Percentiles rank a stretch among this genome's conserved stretches.
These are phyloP conservation scores for Lojkania enalia DNA, from an alignment of 2,329 filamentous ascomycete genomes.

Conservation along the genomic window DNA sequence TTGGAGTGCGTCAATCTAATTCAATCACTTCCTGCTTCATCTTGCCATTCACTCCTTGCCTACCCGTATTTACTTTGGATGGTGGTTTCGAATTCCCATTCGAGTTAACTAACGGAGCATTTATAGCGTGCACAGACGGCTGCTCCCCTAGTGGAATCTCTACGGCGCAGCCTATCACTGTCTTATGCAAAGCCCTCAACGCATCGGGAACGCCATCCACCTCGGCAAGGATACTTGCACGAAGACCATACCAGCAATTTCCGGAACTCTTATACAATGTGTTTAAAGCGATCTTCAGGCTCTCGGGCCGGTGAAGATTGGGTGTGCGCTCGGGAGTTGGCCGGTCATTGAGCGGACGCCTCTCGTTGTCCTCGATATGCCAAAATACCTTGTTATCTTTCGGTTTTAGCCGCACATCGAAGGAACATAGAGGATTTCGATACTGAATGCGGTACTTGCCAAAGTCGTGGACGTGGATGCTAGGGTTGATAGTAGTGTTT, in stretches of 20 bases:
- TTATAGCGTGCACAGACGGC: too few species aligned
- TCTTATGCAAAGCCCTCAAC: conserved; percentile 43
- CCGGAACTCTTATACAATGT: conserved; percentile 36
- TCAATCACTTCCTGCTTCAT: too few species aligned
- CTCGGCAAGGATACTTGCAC: conserved; percentile 43
- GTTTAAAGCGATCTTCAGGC: conserved; percentile 36
- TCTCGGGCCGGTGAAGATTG: conserved; percentile 34
- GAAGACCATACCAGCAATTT: conserved; percentile 44
- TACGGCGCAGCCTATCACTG: conserved; percentile 41
- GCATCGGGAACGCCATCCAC: conserved; percentile 41
- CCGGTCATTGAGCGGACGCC: conserved; percentile 25
- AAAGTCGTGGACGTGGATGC: conserved; percentile 39
- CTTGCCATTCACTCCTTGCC: too few species aligned
- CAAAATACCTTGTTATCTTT: conserved; percentile 42
- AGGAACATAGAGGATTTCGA: conserved; percentile 44
- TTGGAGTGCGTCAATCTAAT: too few species aligned
- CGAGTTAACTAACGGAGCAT: too few species aligned
- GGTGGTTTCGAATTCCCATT: too few species aligned
- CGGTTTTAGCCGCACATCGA: conserved; percentile 41
- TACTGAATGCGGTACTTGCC: conserved; percentile 47
- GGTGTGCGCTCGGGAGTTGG: conserved; percentile 29
- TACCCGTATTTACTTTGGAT: too few species aligned
- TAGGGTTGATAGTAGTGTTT: conserved; percentile 30
- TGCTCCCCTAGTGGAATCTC: conserved; percentile 4
- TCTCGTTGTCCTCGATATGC: conserved; percentile 42